phyloP scores from a whole-genome alignment of 805 yeast genomes.

The Yamadazyma ubonensis region DNA sequence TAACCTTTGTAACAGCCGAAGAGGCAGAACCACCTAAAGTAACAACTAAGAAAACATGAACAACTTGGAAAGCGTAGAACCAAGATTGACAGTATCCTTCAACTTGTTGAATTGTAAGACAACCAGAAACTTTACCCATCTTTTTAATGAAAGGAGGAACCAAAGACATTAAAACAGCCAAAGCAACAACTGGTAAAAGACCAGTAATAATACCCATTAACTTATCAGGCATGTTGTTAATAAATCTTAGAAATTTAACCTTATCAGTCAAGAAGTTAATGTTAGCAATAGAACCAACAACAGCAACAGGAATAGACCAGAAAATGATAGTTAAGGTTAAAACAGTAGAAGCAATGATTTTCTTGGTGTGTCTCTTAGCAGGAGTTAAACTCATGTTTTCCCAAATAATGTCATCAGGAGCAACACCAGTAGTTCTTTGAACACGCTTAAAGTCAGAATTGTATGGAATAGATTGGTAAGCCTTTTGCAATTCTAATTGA shows the following conservation, averaged over 20 bases:
- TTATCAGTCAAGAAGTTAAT: slow-evolving; percentile 56
- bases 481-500: slow-evolving; percentile 85
- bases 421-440: slow-evolving; percentile 56
- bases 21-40: slow-evolving; percentile 84
- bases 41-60: slow-evolving; percentile 82
- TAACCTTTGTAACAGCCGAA: slow-evolving; percentile 69
- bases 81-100: slow-evolving; percentile 85
- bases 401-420: slow-evolving; percentile 89
- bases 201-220: slow-evolving; percentile 68
- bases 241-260: slow-evolving; percentile 53
- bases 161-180: slow-evolving; percentile 63
- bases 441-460: slow-evolving; percentile 46
- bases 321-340: slow-evolving; percentile 58
- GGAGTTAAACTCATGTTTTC: slow-evolving; percentile 61
- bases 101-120: slow-evolving; percentile 64
- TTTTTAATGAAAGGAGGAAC: slow-evolving; percentile 64
- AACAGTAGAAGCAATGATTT: slow-evolving; percentile 58
- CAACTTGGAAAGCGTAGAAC: slow-evolving; percentile 87
- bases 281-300: slow-evolving; percentile 74
- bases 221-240: slow-evolving; percentile 51
- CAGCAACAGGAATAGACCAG: slow-evolving; percentile 80
- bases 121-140: slow-evolving; percentile 74
- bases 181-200: slow-evolving; percentile 63
- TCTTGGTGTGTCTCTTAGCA: slow-evolving; percentile 56
- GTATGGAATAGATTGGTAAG: slow-evolving; percentile 76